Percentiles rank a stretch among this genome's conserved stretches.
Evolutionary conservation across 2,329 filamentous ascomycete genomes (phyloP).

Genomic region (Alternaria hordeiaustralica): DNA sequence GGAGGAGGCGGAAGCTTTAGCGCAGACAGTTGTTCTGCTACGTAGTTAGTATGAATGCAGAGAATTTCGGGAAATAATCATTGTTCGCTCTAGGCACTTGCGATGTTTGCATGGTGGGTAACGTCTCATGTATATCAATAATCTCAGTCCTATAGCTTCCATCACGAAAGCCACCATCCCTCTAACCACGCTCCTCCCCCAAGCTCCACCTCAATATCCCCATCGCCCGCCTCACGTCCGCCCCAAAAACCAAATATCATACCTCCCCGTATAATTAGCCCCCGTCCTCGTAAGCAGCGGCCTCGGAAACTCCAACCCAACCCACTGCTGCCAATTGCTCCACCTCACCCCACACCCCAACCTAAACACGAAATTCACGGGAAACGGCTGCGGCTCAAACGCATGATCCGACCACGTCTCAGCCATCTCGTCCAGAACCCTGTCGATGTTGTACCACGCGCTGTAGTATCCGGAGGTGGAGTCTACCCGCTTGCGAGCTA

Average conservation of each 20-base stretch:
- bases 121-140: too few species aligned
- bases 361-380: neutral
- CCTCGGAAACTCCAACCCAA: neutral
- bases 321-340: neutral
- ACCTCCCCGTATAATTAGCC: neutral
- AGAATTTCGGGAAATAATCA: fast-evolving
- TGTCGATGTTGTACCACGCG: neutral
- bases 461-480: neutral
- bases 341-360: neutral
- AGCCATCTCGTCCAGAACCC: neutral
- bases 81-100: neutral
- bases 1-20: too few species aligned
- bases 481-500: neutral
- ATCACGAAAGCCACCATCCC: neutral
- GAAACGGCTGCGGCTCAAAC: neutral
- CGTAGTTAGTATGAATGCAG: neutral
- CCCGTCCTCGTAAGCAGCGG: neutral
- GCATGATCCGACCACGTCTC: neutral
- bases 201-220: neutral
- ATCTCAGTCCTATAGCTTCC: neutral
- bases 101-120: neutral
- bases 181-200: neutral
- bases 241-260: neutral
- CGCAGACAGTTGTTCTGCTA: too few species aligned
- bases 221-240: neutral